These are phyloP conservation scores for Golubevia pallescens DNA, from an alignment of 1,284 basidiomycete species.

Conservation along the genomic window DNA sequence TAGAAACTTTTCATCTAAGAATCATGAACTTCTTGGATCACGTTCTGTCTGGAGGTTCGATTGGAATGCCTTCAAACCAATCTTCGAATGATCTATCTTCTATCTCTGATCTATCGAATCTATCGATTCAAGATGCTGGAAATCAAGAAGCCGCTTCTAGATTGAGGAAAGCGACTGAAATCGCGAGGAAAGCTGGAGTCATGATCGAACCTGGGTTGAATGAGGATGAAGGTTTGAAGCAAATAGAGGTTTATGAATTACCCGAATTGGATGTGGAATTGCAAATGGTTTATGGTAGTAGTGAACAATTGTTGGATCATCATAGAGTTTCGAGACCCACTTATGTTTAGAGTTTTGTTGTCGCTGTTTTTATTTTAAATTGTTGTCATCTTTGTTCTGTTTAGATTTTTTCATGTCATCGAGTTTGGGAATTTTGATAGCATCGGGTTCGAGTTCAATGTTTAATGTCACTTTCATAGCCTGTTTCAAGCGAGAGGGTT, in stretches of 20 bases:
- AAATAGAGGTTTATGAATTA: constrained; percentile 22
- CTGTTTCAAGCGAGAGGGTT: too few species aligned
- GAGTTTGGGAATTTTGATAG: too few species aligned
- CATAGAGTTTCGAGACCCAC: constrained; percentile 43
- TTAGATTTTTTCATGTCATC: too few species aligned
- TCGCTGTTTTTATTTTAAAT: not conserved
- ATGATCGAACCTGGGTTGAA: constrained; percentile 12
- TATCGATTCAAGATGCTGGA: not conserved
- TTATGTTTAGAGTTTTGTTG: constrained; percentile 12
- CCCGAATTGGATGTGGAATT: constrained; percentile 39
- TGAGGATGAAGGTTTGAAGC: constrained; percentile 16
- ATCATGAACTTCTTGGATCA: constrained; percentile 29
- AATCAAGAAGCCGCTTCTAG: too few species aligned
- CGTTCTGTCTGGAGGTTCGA: constrained; percentile 12
- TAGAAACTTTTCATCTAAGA: constrained; percentile 63
- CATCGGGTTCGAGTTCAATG: too few species aligned
- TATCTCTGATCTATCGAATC: constrained; percentile 1
- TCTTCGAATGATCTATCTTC: constrained; percentile 14
- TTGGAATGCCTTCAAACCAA: constrained; percentile 8
- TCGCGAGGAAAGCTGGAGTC: not conserved
- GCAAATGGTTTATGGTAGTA: constrained; percentile 39
- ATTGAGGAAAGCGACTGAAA: not conserved
- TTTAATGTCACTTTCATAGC: too few species aligned
- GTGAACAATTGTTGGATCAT: constrained; percentile 48
- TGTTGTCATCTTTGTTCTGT: too few species aligned